Base-by-base conservation (phyloP, 495 filamentous ascomycete species). In the Hyaloscypha bicolor region DNA sequence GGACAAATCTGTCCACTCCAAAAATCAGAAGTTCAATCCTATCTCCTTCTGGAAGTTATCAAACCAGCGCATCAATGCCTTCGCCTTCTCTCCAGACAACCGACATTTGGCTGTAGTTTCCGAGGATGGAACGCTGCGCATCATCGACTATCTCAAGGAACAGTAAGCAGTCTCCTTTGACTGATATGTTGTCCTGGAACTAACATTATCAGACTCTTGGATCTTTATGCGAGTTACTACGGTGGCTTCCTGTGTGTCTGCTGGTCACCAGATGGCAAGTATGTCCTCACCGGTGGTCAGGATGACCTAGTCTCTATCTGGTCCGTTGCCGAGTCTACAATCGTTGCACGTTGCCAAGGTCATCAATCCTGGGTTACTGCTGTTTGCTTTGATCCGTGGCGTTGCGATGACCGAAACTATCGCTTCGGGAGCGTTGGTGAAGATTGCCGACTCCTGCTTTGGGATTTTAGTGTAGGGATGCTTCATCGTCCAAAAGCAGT, bases 401-500 rank as follows among this genome's bases (percentile, higher is more conserved):
- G 93, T 60, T 98, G 95, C 76, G 95, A 98, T 74, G 93, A 94
- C 69, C 85, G 89, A 67, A 97, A 93, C 67, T 99, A 99, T 73
- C 85, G 95, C 4, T 96, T 99, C 70, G 95, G 96, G 32, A 96
- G 91, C 70, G 96, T 98, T 19, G 96, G 96, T 6, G 93, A 97
- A 75, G 95, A 99, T 75, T 91, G 95, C 71, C 79, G 93, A 62
- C 77, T 99, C 37, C 84, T 97, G 59, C 80, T 99, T 37, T 99
- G 95, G 95, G 95, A 99, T 80, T 99, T 99, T 76, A 95, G 89
- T 66, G 93, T 97, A 32, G 93, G 93, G 58, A 97, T 97, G 93
- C 80, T 99, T 69, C 89, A 94, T 75, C 86, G 95, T 37, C 96
- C 95, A 1, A 93, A 90, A 72, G 90, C 88, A 69, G 90, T 92